Percentiles rank a stretch among this genome's conserved stretches.
Evolutionary conservation across 2,329 filamentous ascomycete genomes (phyloP).

Genomic region (Raffaelea deltoideospora): DNA sequence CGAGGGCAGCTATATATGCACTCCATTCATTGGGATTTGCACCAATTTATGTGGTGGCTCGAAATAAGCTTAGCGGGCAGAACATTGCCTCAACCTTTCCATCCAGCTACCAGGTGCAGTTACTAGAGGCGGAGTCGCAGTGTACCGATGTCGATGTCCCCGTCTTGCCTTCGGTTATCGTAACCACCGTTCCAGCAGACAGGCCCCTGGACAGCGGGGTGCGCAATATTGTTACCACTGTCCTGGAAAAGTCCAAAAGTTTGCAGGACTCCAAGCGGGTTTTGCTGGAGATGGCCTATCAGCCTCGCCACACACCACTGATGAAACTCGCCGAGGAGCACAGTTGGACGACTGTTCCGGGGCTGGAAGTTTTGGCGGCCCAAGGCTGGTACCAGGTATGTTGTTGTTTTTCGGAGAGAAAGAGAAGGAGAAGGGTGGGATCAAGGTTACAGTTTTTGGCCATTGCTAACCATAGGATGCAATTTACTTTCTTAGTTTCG

Average conservation of each 20-base stretch:
- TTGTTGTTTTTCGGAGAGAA: conserved; percentile 6
- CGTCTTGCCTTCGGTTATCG: conserved; percentile 51
- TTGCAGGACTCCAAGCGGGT: conserved; percentile 31
- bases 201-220: conserved; percentile 62
- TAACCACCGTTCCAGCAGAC: conserved; percentile 86
- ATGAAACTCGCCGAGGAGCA: conserved; percentile 69
- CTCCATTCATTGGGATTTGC: conserved; percentile 69
- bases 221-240: conserved; percentile 43
- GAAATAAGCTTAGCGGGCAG: conserved; percentile 53
- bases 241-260: conserved; percentile 25
- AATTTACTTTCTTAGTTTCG: conserved; percentile 47
- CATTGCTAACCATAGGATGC: background rate
- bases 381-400: conserved; percentile 80
- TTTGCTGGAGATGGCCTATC: conserved; percentile 92
- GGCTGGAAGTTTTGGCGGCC: conserved; percentile 74
- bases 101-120: conserved; percentile 50
- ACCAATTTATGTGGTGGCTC: conserved; percentile 77
- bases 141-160: conserved; percentile 27
- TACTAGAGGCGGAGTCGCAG: conserved; percentile 36
- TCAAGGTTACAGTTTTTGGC: background rate
- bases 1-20: conserved; percentile 79
- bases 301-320: conserved; percentile 65
- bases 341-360: conserved; percentile 73
- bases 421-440: too few relatives aligned
- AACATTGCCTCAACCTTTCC: conserved; percentile 61